phyloP scores from a whole-genome alignment of 1,139 yeast genomes.

The Geotrichum carabidarum region DNA sequence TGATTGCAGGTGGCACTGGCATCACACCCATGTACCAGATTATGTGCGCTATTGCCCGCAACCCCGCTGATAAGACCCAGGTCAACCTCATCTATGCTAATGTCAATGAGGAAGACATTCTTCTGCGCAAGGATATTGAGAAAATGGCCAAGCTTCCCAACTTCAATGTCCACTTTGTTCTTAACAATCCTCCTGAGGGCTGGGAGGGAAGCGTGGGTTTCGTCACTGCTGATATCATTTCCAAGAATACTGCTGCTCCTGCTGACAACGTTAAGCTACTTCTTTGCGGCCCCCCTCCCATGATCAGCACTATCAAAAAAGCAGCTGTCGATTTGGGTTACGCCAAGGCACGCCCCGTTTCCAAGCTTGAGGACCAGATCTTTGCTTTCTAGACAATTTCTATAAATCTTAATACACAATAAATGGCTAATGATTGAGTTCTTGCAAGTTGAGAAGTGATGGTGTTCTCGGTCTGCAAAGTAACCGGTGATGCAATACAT shows the following conservation, averaged over 20 bases:
- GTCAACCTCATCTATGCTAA: slow-evolving; percentile 73
- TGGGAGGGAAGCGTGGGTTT: slow-evolving; percentile 80
- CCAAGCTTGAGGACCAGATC: slow-evolving; percentile 84
- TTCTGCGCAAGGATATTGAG: slow-evolving; percentile 76
- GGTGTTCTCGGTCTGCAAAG: slow-evolving; percentile 34
- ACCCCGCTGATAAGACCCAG: slow-evolving; percentile 72
- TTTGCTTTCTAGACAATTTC: slow-evolving; percentile 55
- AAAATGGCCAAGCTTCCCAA: slow-evolving; percentile 56
- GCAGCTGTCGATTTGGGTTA: slow-evolving; percentile 69
- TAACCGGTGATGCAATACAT: slow-evolving; percentile 74
- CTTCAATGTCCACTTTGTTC: slow-evolving; percentile 64
- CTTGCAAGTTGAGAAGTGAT: slow-evolving; percentile 11
- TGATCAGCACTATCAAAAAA: slow-evolving; percentile 71
- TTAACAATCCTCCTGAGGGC: slow-evolving; percentile 61
- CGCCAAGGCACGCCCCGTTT: slow-evolving; percentile 79
- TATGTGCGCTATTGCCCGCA: slow-evolving; percentile 66
- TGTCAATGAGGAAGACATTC: slow-evolving; percentile 69
- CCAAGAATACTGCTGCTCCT: slow-evolving; percentile 58
- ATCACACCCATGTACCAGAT: slow-evolving; percentile 91
- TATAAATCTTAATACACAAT: not conserved
- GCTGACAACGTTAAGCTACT: slow-evolving; percentile 59
- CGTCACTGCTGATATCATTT: slow-evolving; percentile 67
- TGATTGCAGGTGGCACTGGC: slow-evolving; percentile 95
- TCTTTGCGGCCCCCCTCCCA: slow-evolving; percentile 89
- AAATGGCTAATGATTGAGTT: not conserved